Base-by-base conservation (phyloP, 441 rosid species). In the Pelargonium australe region DNA sequence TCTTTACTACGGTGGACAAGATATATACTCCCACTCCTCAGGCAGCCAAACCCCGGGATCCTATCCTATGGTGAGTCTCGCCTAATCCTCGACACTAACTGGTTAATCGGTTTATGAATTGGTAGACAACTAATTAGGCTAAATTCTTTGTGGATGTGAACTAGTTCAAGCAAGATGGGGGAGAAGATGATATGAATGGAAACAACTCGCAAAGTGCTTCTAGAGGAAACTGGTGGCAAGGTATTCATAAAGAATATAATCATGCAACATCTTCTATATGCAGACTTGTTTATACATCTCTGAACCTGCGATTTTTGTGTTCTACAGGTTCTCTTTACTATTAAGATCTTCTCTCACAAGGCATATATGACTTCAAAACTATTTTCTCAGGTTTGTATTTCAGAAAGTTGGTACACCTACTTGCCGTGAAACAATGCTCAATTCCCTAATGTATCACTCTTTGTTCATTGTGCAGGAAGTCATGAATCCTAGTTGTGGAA, bases 191-290 rank as follows among this genome's bases (percentile, higher is more conserved):
- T 68, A 80, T 85, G 31, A 81, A 82, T 65, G 88, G 80, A 68
- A 76, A 78, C 69, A 84, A 81, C 72, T 77, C 93, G 3, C 80
- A 79, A 14, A 83, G 78, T 73, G 96, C 87, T 58, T 87, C 90
- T 3, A 87, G 96, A 80, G 98, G 96, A 79, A 87, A 92, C 73
- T 90, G 96, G 96, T 92, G 98, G 98, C 84, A 88, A 87, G 98
- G 98, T 82, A 84, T 16, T 71, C 31, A 57, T 68, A 5, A 40
- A 17, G 5, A 41, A 43, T 43, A 66, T 31, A 44, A 4, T 44
- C 5, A 44, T 44, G 1, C 12, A 6, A 9, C 49, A 44, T 44
- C 49, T 43, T 20, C 0, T 25, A 25, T 25, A 25, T 25, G 31
- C 31, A 25, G 31, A 25, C 31, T 25, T 25, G 31, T 2, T 25